Base-by-base conservation (phyloP, 441 rosid genomes). In the Adansonia grandidieri region DNA sequence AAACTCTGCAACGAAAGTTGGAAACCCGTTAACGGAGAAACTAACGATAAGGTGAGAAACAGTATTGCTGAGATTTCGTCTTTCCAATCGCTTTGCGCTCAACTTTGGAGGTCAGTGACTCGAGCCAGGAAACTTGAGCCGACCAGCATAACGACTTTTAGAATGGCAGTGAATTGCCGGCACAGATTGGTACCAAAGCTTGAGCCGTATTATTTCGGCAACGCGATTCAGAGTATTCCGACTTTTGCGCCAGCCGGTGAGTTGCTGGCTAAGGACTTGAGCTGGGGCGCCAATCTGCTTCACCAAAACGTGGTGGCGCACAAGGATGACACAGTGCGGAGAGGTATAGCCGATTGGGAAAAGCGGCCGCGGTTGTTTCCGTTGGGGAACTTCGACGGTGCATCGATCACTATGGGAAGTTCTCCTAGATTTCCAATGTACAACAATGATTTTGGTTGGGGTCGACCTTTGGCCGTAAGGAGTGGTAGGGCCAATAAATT, bases 381-480 rank as follows among this genome's bases (percentile, higher is more conserved):
- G 9, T 82, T 95, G 0, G 99, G 99, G 10, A 95, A 95, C 84
- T 79, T 81, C 40, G 99, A 93, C 74, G 99, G 99, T 2, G 99
- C 98, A 14, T 93, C 97, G 50, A 92, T 95, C 40, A 93, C 99
- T 20, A 92, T 95, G 95, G 99, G 98, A 0, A 95, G 98, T 81
- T 95, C 98, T 8, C 98, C 98, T 60, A 86, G 98, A 84, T 95
- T 95, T 64, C 99, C 99, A 0, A 93, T 95, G 99, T 95, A 92
- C 78, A 82, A 88, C 28, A 95, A 93, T 69, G 98, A 95, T 81
- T 93, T 95, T 80, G 99, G 99, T 53, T 95, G 99, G 99, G 97
- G 97, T 3, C 85, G 84, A 8, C 99, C 99, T 3, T 28, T 91
- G 83, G 99, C 97, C 0, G 88, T 95, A 28, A 82, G 99, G 78